Base-by-base conservation (phyloP, 495 filamentous ascomycete species). In the Aspergillus nidulans region DNA sequence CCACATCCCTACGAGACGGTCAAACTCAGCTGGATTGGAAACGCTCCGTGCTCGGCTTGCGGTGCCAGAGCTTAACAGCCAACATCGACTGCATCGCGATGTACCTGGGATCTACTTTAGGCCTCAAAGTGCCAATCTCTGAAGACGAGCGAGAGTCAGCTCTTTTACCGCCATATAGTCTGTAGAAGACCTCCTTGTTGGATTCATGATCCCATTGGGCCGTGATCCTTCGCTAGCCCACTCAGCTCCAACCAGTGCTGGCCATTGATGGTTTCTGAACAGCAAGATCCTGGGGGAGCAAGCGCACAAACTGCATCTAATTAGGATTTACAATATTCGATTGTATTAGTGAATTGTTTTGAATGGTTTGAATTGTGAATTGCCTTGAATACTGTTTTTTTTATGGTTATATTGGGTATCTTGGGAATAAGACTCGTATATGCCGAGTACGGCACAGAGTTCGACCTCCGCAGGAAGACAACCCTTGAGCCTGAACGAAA, bases 181-280 rank as follows among this genome's bases (percentile, higher is more conserved):
- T 20, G 19, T 15, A n/a, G 10, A 25, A 55, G n/a, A 57, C 46
- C 24, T 59, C 45, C 39, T 57, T 59, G 53, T 39, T 56, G n/a
- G 15, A 7, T 25, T 25, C 53, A 46, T 48, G 46, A 45, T 54
- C 36, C 38, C 50, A 57, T 63, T 57, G 57, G 60, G 56, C 57
- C 55, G 42, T 51, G 54, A 55, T 45, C 48, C 49, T 49, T 52
- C 28, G 18, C 49, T 24, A 46, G 55, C 52, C 55, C 52, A 62
- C 36, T 44, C 51, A 38, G 47, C 45, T 55, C 39, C 12, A 30
- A 34, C 30, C 10, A 21, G 23, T 12, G 49, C 28, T 54, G 50
- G 32, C 38, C 38, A 41, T 52, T 25, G 30, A 46, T 46, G 19
- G 38, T 47, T 26, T 46, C 21, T 8, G n/a, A n/a, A 20, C 46